Evolutionary conservation across 805 yeast species (phyloP).

Genomic region (Cyberlindnera amylophila): DNA sequence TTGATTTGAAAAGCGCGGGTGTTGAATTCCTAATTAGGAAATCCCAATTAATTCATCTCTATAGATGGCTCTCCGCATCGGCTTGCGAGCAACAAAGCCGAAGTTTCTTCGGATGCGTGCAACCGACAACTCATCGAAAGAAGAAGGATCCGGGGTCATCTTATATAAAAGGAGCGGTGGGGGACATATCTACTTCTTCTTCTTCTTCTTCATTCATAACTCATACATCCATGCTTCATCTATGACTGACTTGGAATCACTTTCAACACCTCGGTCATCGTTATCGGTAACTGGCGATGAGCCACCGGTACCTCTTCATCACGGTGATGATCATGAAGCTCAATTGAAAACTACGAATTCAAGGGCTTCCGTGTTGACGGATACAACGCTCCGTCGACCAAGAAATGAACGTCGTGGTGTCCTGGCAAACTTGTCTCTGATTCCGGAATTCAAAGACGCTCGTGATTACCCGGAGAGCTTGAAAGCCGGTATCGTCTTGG

Average conservation of each 20-base stretch:
- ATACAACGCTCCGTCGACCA: slow-evolving; percentile 13
- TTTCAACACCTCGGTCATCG: background rate
- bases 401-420: slow-evolving; percentile 46
- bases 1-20: background rate
- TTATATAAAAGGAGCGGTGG: too few relatives aligned
- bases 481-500: slow-evolving; percentile 53
- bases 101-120: background rate
- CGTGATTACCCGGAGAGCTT: slow-evolving; percentile 49
- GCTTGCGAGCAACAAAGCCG: background rate
- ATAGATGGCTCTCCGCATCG: too few relatives aligned
- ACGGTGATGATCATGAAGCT: background rate
- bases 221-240: background rate
- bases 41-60: background rate
- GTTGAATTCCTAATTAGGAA: background rate
- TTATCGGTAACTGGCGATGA: background rate
- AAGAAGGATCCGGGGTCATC: too few relatives aligned
- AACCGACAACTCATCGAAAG: background rate
- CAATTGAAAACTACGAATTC: background rate
- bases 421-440: slow-evolving; percentile 42
- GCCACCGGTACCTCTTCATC: background rate
- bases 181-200: background rate
- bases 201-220: background rate
- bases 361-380: slow-evolving; percentile 1
- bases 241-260: background rate
- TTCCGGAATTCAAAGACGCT: slow-evolving; percentile 74